Base-by-base conservation (phyloP, 345 rosid genomes). In the Eucalyptus urophylla region DNA sequence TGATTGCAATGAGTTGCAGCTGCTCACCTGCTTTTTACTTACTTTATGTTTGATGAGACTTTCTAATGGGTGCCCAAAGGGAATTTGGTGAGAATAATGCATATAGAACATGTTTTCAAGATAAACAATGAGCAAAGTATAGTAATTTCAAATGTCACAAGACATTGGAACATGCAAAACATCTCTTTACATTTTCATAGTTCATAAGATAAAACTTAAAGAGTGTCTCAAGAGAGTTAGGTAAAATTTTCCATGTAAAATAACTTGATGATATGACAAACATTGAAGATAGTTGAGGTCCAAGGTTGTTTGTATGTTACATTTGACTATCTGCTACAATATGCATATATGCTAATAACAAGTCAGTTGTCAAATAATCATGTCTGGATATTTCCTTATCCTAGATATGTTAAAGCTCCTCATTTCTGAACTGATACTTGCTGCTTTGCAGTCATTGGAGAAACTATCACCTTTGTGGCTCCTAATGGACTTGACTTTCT, bases 391-490 rank as follows among this genome's bases (percentile, higher is more conserved):
- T 50, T 86, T 37, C 81, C 44, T 22, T 86, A 8, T 50, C 87
- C 8, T 86, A 50, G 60, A 9, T 31, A 86, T 86, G 87, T 86
- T 49, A 54, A 49, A 54, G 44, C 14, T 86, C 87, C 44, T 49
- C 81, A 72, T 72, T 69, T 33, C 81, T 72, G 62, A 72, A 69
- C 53, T 69, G 60, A 8, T 27, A 89, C 44, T 86, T 10, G 33
- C 72, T 86, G 14, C 89, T 89, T 89, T 89, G 60, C 97, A 98
- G 99, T 97, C 93, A 95, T 98, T 87, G 99, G 99, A 88, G 99
- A 98, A 94, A 98, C 99, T 3, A 87, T 95, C 25, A 97, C 99
- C 86, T 95, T 96, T 92, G 92, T 94, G 86, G 89, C 97, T 86
- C 98, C 99, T 80, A 80, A 93, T 69, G 97, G 91, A 88, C 91